These are phyloP conservation scores for Rhodomyrtus tomentosa DNA, from an alignment of 345 rosid genomes.

Conservation along the genomic window DNA sequence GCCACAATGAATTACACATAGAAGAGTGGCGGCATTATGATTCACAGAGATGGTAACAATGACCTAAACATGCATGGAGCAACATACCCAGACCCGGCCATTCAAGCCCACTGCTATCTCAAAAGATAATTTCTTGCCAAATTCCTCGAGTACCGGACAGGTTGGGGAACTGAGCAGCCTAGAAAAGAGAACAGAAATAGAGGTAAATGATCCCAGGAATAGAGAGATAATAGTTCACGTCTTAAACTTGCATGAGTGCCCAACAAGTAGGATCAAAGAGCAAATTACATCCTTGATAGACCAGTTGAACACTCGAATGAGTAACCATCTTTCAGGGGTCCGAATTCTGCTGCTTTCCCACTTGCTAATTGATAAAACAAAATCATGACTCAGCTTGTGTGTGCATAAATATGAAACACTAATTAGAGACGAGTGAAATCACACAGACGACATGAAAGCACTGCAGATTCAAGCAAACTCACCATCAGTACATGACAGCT, in stretches of 20 bases:
- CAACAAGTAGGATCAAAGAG: background rate
- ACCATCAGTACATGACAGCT: conserved; percentile 71
- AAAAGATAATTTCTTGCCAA: conserved; percentile 66
- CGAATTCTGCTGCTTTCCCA: conserved; percentile 78
- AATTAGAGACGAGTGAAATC: background rate
- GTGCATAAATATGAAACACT: background rate
- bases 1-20: background rate
- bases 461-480: conserved; percentile 6
- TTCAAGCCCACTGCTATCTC: conserved; percentile 77
- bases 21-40: background rate
- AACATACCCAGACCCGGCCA: conserved; percentile 68
- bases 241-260: background rate
- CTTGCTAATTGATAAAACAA: conserved; percentile 23
- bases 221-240: background rate
- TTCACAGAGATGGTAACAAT: background rate
- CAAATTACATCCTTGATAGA: conserved; percentile 60
- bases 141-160: conserved; percentile 69
- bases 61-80: background rate
- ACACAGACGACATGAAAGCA: background rate
- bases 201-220: background rate
- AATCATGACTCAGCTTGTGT: background rate
- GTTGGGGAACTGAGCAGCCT: conserved; percentile 72
- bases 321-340: conserved; percentile 61
- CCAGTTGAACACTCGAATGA: conserved; percentile 82
- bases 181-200: background rate